Conservation (phyloP, 495 filamentous ascomycete species). For the Penicillium tannophilum region DNA sequence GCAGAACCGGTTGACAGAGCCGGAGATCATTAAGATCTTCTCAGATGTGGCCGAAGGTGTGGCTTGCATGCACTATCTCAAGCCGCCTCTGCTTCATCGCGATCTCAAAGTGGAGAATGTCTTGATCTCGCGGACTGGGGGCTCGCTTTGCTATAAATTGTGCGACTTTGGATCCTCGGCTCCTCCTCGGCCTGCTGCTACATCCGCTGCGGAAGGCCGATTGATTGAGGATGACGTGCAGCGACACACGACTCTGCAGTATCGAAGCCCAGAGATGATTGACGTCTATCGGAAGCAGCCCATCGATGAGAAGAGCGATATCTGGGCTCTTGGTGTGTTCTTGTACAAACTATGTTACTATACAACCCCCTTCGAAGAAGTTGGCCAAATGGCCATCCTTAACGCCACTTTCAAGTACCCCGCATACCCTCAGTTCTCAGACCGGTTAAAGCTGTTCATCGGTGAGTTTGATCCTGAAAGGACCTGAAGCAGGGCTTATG, state of each 20-base stretch:
- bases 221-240: slow-evolving; percentile 96
- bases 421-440: slow-evolving; percentile 82
- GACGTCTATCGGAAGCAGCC: slow-evolving; percentile 96
- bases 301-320: slow-evolving; percentile 98
- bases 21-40: slow-evolving; percentile 96
- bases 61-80: slow-evolving; percentile 98
- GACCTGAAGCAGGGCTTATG: not conserved
- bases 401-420: slow-evolving; percentile 96
- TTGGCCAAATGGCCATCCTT: slow-evolving; percentile 96
- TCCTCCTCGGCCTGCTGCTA: slow-evolving; percentile 79
- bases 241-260: slow-evolving; percentile 95
- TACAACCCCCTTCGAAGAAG: slow-evolving; percentile 97
- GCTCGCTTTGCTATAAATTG: slow-evolving; percentile 76
- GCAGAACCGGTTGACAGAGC: slow-evolving; percentile 95
- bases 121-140: slow-evolving; percentile 71
- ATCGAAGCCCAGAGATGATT: slow-evolving; percentile 97
- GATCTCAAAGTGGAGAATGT: slow-evolving; percentile 99
- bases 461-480: slow-evolving; percentile 54
- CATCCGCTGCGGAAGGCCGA: slow-evolving; percentile 80
- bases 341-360: slow-evolving; percentile 99
- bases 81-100: slow-evolving; percentile 88
- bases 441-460: slow-evolving; percentile 87
- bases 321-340: slow-evolving; percentile 94
- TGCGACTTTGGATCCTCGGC: slow-evolving; percentile 98
- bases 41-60: slow-evolving; percentile 94